Conservation (phyloP, 2,329 filamentous ascomycete genomes). For the Diaporthe caulivora region DNA sequence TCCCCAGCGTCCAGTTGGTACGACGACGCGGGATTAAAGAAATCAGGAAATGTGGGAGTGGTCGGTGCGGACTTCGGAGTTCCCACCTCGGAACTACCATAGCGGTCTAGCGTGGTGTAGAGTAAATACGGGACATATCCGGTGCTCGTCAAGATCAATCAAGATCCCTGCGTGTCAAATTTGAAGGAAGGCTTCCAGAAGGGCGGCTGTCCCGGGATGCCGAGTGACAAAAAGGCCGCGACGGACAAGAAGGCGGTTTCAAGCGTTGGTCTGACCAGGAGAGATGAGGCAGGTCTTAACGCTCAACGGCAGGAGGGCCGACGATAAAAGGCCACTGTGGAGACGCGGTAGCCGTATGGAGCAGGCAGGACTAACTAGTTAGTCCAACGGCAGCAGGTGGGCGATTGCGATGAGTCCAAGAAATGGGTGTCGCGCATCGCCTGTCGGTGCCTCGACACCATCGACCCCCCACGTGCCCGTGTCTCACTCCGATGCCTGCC, state of each 20-base stretch:
- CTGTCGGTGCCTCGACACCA: not conserved
- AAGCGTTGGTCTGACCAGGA: not conserved
- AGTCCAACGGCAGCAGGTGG: not conserved
- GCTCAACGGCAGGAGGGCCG: not conserved
- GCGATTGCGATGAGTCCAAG: not conserved
- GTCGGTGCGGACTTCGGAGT: constrained; percentile 5
- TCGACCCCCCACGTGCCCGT: constrained; percentile 7
- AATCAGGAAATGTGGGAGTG: constrained; percentile 5
- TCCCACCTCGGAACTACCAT: constrained; percentile 4
- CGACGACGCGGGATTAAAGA: constrained; percentile 21
- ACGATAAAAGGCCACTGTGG: constrained; percentile 20
- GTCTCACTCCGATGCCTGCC: constrained; percentile 23
- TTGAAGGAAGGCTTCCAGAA: constrained; percentile 28
- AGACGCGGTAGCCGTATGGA: not conserved
- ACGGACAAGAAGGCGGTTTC: not conserved
- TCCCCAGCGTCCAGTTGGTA: not conserved
- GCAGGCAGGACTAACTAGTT: too few relatives aligned
- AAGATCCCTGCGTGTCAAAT: constrained; percentile 3
- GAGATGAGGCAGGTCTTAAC: constrained; percentile 25
- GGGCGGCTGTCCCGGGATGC: constrained; percentile 28
- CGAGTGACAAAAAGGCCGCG: not conserved
- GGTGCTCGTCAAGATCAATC: not conserved
- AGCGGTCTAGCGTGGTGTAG: not conserved
- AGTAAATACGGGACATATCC: not conserved
- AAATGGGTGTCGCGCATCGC: not conserved